phyloP scores from a whole-genome alignment of 495 filamentous ascomycete genomes.

The Platismatia glauca region DNA sequence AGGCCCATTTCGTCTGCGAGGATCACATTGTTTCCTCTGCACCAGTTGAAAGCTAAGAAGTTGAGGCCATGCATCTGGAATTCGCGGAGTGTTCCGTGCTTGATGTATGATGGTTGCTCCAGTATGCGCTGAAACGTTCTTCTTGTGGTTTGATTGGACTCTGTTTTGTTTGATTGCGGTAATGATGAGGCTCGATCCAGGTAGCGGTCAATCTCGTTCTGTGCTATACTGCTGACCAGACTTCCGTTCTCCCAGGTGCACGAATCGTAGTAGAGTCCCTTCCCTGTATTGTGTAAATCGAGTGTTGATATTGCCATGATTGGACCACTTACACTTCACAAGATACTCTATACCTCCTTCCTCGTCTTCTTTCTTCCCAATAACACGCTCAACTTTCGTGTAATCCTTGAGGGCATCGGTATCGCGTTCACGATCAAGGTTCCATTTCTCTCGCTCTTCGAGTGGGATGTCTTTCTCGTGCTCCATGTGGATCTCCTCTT shows the following conservation, averaged over 20 bases:
- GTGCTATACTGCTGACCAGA: constrained; percentile 64
- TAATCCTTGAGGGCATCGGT: constrained; percentile 76
- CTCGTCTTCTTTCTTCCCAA: constrained; percentile 66
- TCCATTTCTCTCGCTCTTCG: constrained; percentile 86
- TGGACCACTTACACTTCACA: constrained; percentile 65
- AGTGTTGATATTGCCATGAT: constrained; percentile 7
- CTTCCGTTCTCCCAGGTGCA: constrained; percentile 88
- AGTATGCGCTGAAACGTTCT: constrained; percentile 60
- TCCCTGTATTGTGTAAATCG: constrained; percentile 38
- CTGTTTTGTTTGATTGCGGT: constrained; percentile 63
- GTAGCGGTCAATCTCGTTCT: constrained; percentile 83
- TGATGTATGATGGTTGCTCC: constrained; percentile 75
- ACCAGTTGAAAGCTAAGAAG: constrained; percentile 93
- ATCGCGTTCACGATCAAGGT: constrained; percentile 78
- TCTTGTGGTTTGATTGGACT: constrained; percentile 67
- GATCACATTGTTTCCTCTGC: constrained; percentile 82
- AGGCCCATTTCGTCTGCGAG: constrained; percentile 98
- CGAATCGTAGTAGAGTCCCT: constrained; percentile 75
- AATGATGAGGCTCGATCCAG: constrained; percentile 68
- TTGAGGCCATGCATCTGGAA: constrained; percentile 94
- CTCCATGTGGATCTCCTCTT: constrained; percentile 60
- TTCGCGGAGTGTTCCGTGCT: constrained; percentile 75
- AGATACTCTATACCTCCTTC: constrained; percentile 67
- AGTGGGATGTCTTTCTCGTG: constrained; percentile 62
- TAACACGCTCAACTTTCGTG: constrained; percentile 85